Evolutionary conservation across 176 grass and related monocot genomes (phyloP).

Genomic region (Paspalum vaginatum): DNA sequence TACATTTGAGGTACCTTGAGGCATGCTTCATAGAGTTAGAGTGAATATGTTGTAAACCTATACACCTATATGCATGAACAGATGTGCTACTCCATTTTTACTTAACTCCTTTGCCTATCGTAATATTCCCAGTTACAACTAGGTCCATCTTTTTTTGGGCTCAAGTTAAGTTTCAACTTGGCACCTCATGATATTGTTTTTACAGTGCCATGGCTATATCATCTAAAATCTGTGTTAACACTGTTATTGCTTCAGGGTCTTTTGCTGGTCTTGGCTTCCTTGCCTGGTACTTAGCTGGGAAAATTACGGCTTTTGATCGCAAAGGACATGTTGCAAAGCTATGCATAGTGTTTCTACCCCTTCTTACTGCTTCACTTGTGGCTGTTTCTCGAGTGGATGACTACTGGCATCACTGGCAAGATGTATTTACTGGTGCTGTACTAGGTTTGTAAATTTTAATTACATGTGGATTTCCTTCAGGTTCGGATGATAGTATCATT

Average conservation of each 20-base stretch:
- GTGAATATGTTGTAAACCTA: neutral
- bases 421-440: constrained; percentile 69
- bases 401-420: constrained; percentile 97
- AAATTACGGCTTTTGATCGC: constrained; percentile 73
- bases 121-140: neutral
- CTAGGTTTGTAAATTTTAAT: constrained; percentile 51
- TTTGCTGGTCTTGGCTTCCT: constrained; percentile 90
- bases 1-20: constrained; percentile 16
- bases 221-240: constrained; percentile 10
- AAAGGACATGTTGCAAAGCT: constrained; percentile 78
- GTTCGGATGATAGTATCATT: neutral
- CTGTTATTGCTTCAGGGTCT: constrained; percentile 53
- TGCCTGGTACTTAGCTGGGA: constrained; percentile 82
- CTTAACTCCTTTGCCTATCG: neutral
- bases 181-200: constrained; percentile 7
- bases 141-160: neutral
- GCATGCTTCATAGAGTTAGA: neutral
- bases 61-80: neutral
- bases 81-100: neutral
- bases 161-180: neutral
- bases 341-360: constrained; percentile 67
- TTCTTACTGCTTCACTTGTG: constrained; percentile 70
- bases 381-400: constrained; percentile 86
- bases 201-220: neutral
- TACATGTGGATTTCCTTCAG: neutral